Percentiles rank a stretch among this genome's conserved stretches.
Conservation (phyloP, 441 rosid species). For the Isatis lusitanica region DNA sequence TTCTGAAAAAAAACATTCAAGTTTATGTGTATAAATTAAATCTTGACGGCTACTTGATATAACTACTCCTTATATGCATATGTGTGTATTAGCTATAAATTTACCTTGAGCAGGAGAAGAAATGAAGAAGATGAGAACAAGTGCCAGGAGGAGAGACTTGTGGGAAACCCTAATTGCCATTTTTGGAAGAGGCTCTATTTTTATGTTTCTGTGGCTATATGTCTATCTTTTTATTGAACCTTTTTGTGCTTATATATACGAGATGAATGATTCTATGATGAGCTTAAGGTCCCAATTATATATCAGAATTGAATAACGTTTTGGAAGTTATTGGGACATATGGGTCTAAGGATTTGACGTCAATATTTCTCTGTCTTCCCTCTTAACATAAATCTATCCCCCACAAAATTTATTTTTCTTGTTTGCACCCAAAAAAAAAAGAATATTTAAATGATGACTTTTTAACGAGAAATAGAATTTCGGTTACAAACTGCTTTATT, state of each 20-base stretch:
- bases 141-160: constrained; percentile 25
- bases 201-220: constrained; percentile 2
- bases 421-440: constrained; percentile 13
- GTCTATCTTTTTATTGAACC: constrained; percentile 16
- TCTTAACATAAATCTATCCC: constrained; percentile 24
- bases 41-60: not conserved
- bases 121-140: constrained; percentile 31
- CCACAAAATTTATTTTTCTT: constrained; percentile 25
- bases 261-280: constrained; percentile 34
- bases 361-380: constrained; percentile 33
- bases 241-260: constrained; percentile 38
- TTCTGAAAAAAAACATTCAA: too few species aligned
- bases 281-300: constrained; percentile 29
- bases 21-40: not conserved
- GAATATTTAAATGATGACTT: constrained; percentile 12
- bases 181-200: constrained; percentile 19
- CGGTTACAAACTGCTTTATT: constrained; percentile 4
- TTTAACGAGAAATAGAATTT: not conserved
- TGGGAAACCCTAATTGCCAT: constrained; percentile 39
- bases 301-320: constrained; percentile 30
- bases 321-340: constrained; percentile 38
- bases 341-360: constrained; percentile 35
- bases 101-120: constrained; percentile 34
- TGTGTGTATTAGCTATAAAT: not conserved
- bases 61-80: not conserved